Percentiles rank a stretch among this genome's conserved stretches.
These are phyloP conservation scores for Lichtheimia ornata DNA, from an alignment of 371 early-diverging fungal species.

Conservation along the genomic window DNA sequence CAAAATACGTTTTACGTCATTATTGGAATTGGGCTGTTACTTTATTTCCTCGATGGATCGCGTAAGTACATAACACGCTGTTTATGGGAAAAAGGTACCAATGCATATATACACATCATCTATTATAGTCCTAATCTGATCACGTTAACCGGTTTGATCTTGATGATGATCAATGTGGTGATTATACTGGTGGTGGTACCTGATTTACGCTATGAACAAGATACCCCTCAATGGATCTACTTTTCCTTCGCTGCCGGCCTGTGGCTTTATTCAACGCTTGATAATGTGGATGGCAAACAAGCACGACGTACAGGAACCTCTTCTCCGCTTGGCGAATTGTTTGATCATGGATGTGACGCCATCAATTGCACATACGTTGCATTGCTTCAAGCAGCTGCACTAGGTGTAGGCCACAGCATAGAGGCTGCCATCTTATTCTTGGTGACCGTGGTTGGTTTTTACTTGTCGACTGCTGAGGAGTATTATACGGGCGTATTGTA, in stretches of 20 bases:
- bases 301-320: slow-evolving; percentile 83
- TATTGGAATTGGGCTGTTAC: slow-evolving; percentile 92
- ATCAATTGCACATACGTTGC: slow-evolving; percentile 86
- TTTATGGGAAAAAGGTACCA: not conserved
- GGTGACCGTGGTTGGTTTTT: slow-evolving; percentile 82
- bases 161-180: slow-evolving; percentile 80
- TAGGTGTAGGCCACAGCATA: slow-evolving; percentile 78
- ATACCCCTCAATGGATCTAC: slow-evolving; percentile 86
- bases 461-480: slow-evolving; percentile 93
- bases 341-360: slow-evolving; percentile 92
- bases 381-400: slow-evolving; percentile 80
- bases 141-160: slow-evolving; percentile 92
- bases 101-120: not conserved
- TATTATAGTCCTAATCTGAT: slow-evolving; percentile 94
- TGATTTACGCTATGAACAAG: slow-evolving; percentile 60
- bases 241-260: slow-evolving; percentile 85
- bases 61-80: slow-evolving; percentile 58
- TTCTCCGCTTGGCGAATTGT: slow-evolving; percentile 96
- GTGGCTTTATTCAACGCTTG: slow-evolving; percentile 95
- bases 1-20: slow-evolving; percentile 80
- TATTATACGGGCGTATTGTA: slow-evolving; percentile 94
- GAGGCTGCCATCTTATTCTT: slow-evolving; percentile 63
- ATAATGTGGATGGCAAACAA: slow-evolving; percentile 97
- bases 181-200: slow-evolving; percentile 74
- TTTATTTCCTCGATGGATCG: slow-evolving; percentile 91